These are phyloP conservation scores for Paramecium caudatum DNA, from an alignment of 73 alveolate genomes.

Conservation along the genomic window DNA sequence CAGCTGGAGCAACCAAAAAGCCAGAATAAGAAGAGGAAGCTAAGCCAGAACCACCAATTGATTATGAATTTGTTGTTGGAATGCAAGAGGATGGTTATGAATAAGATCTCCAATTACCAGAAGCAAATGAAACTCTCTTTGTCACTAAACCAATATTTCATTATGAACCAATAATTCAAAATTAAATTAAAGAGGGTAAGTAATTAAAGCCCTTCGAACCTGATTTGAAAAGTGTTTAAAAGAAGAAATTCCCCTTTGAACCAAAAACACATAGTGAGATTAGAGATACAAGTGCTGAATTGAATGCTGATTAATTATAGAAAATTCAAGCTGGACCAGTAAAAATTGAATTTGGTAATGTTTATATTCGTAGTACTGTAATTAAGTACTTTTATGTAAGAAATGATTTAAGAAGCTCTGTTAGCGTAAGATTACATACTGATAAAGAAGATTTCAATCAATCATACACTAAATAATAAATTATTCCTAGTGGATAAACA, in stretches of 20 bases:
- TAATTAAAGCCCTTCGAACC: constrained; percentile 74
- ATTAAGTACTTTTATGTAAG: constrained; percentile 93
- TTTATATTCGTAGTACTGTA: constrained; percentile 91
- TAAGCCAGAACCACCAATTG: constrained; percentile 71
- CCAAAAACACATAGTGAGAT: constrained; percentile 98
- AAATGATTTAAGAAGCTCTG: constrained; percentile 93
- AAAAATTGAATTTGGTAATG: constrained; percentile 93
- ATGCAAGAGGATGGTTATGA: constrained; percentile 72
- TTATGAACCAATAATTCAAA: constrained; percentile 82
- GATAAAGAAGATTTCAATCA: constrained; percentile 89
- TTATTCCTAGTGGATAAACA: constrained; percentile 97
- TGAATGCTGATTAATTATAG: constrained; percentile 94
- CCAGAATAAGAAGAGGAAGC: constrained; percentile 73
- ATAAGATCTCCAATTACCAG: constrained; percentile 72
- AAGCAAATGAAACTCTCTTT: constrained; percentile 88
- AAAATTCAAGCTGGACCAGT: constrained; percentile 96
- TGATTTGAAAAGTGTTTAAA: constrained; percentile 80
- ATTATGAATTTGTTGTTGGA: constrained; percentile 78
- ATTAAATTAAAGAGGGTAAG: constrained; percentile 54
- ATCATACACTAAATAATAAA: constrained; percentile 90
- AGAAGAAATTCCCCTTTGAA: constrained; percentile 86
- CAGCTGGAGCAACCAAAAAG: constrained; percentile 72
- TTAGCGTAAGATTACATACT: constrained; percentile 91
- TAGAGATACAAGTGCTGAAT: constrained; percentile 94
- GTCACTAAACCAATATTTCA: constrained; percentile 88